phyloP scores from a whole-genome alignment of 2,329 filamentous ascomycete genomes.

The Monilinia fructigena region DNA sequence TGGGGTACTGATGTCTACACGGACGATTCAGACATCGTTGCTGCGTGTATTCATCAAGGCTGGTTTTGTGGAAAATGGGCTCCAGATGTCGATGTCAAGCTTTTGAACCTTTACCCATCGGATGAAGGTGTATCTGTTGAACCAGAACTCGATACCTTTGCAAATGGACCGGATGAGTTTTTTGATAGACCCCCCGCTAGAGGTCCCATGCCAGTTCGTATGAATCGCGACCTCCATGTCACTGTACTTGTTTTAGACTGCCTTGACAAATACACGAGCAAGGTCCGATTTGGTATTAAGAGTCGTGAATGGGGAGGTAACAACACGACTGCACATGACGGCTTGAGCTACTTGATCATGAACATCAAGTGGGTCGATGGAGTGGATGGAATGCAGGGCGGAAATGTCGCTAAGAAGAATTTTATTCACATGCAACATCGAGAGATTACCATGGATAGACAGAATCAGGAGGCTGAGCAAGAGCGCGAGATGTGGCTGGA shows the following conservation, averaged over 20 bases:
- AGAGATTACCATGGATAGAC: conserved; percentile 29
- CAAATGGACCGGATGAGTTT: conserved; percentile 31
- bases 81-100: conserved; percentile 68
- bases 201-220: conserved; percentile 62
- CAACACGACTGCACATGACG: conserved; percentile 43
- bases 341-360: conserved; percentile 80
- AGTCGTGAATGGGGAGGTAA: conserved; percentile 74
- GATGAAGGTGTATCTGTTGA: conserved; percentile 28
- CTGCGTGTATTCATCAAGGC: conserved; percentile 87
- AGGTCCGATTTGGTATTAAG: conserved; percentile 75
- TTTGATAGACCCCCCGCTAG: conserved; percentile 54
- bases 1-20: conserved; percentile 97
- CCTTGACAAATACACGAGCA: conserved; percentile 72
- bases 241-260: conserved; percentile 80
- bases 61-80: conserved; percentile 90
- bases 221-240: conserved; percentile 78
- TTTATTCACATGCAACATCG: conserved; percentile 28
- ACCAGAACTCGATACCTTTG: conserved; percentile 8
- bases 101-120: conserved; percentile 59
- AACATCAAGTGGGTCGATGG: conserved; percentile 85
- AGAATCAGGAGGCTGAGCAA: conserved; percentile 21
- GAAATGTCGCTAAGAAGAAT: conserved; percentile 43
- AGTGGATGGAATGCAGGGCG: conserved; percentile 49
- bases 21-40: conserved; percentile 91
- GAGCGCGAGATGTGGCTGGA: conserved; percentile 19